Conservation (phyloP, 2,329 filamentous ascomycete genomes). For the Arthroderma sp. region DNA sequence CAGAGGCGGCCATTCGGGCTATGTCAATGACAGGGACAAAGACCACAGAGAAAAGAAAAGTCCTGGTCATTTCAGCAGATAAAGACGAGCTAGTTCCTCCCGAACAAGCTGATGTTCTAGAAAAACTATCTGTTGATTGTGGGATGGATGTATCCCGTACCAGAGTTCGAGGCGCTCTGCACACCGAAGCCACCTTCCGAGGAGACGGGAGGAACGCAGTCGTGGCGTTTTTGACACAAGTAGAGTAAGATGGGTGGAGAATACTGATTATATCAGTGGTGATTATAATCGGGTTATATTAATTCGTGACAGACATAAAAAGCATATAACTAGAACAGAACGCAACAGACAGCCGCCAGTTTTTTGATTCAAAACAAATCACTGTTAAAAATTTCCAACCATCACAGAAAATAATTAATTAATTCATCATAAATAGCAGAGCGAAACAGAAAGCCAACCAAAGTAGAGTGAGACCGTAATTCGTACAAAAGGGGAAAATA, state of each 20-base stretch:
- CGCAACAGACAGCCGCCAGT: not conserved
- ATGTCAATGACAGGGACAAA: constrained; percentile 20
- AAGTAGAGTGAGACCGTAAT: not conserved
- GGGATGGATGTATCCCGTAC: constrained; percentile 28
- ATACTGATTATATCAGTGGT: not conserved
- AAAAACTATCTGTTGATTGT: constrained; percentile 23
- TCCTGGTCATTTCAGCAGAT: constrained; percentile 32
- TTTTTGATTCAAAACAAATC: not conserved
- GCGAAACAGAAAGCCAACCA: not conserved
- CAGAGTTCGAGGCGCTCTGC: constrained; percentile 37
- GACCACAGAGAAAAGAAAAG: constrained; percentile 16
- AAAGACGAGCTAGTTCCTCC: constrained; percentile 36
- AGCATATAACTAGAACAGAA: not conserved
- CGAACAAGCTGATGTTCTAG: constrained; percentile 26
- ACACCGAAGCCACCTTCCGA: constrained; percentile 39
- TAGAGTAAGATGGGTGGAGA: not conserved
- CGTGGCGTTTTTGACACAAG: constrained; percentile 14
- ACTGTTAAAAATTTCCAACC: not conserved
- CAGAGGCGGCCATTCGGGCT: constrained; percentile 28
- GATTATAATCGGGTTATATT: not conserved
- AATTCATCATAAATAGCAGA: not conserved
- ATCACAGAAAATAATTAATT: not conserved
- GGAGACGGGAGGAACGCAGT: constrained; percentile 33
- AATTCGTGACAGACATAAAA: not conserved
- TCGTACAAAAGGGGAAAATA: not conserved